These are phyloP conservation scores for Microcyclospora tardicrescens DNA, from an alignment of 2,329 filamentous ascomycete genomes.

Conservation along the genomic window DNA sequence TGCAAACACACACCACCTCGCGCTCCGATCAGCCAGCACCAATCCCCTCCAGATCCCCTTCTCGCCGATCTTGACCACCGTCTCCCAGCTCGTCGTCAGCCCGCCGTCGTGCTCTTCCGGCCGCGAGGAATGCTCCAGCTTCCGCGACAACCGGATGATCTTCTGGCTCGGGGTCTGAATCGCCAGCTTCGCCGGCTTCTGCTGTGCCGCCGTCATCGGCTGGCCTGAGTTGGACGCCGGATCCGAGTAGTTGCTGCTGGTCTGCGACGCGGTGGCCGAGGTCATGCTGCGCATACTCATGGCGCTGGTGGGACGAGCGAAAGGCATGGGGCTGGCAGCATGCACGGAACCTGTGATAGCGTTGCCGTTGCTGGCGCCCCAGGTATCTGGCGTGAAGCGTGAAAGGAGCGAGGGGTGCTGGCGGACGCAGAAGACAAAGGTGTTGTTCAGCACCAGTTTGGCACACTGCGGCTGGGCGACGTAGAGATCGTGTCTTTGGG, in stretches of 20 bases:
- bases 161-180: constrained; percentile 92
- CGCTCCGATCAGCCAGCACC: constrained; percentile 70
- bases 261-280: constrained; percentile 38
- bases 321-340: constrained; percentile 38
- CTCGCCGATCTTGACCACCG: constrained; percentile 81
- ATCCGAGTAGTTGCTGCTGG: constrained; percentile 39
- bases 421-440: constrained; percentile 90
- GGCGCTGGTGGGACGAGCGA: constrained; percentile 43
- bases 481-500: constrained; percentile 94
- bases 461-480: constrained; percentile 91
- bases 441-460: constrained; percentile 82
- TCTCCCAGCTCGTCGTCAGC: constrained; percentile 72
- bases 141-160: constrained; percentile 75
- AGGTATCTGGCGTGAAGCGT: constrained; percentile 26
- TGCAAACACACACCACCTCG: constrained; percentile 83
- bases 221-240: constrained; percentile 43
- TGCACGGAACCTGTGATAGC: constrained; percentile 23
- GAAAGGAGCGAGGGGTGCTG: constrained; percentile 65
- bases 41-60: constrained; percentile 67
- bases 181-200: constrained; percentile 86
- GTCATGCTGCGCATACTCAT: constrained; percentile 52
- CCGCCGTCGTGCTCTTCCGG: constrained; percentile 45
- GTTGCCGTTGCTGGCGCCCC: constrained; percentile 20
- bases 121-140: constrained; percentile 46
- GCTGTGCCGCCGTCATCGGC: constrained; percentile 38